phyloP scores from a whole-genome alignment of 768 basidiomycete genomes.

The Cytidiella melzeri region DNA sequence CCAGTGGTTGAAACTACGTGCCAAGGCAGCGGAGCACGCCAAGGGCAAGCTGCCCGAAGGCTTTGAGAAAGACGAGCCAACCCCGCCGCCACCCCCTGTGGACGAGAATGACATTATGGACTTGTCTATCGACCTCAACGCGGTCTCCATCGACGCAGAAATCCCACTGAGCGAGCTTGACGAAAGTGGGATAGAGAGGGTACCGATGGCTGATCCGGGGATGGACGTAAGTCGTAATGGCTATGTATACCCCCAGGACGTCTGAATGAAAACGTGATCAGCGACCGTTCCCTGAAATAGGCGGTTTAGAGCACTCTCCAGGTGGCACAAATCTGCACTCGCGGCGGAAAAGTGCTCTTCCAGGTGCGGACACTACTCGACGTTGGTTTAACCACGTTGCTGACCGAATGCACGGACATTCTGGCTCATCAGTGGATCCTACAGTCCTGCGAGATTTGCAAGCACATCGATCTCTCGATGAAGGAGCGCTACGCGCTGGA shows the following conservation, averaged over 20 bases:
- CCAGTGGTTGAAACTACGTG: constrained; percentile 83
- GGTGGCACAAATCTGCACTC: constrained; percentile 67
- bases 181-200: constrained; percentile 78
- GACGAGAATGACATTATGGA: constrained; percentile 87
- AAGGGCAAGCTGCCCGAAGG: constrained; percentile 66
- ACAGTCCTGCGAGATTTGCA: constrained; percentile 84
- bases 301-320: constrained; percentile 51
- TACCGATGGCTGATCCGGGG: constrained; percentile 90
- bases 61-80: constrained; percentile 60
- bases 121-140: constrained; percentile 83
- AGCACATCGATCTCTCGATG: constrained; percentile 79
- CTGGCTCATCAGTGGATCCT: constrained; percentile 62
- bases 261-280: constrained; percentile 25
- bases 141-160: constrained; percentile 71
- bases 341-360: constrained; percentile 90
- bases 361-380: constrained; percentile 46
- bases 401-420: constrained; percentile 3
- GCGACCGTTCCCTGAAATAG: constrained; percentile 65
- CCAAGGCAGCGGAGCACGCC: constrained; percentile 66
- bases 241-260: constrained; percentile 14
- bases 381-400: constrained; percentile 6
- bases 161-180: constrained; percentile 57
- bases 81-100: constrained; percentile 70
- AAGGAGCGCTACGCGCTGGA: constrained; percentile 12
- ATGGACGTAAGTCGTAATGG: constrained; percentile 56